A percentile compares a stretch with the other conserved stretches of the same genome.
These are phyloP conservation scores for Chlamydomonas schloesseri DNA, from an alignment of 139 green algal genomes.

Conservation along the genomic window DNA sequence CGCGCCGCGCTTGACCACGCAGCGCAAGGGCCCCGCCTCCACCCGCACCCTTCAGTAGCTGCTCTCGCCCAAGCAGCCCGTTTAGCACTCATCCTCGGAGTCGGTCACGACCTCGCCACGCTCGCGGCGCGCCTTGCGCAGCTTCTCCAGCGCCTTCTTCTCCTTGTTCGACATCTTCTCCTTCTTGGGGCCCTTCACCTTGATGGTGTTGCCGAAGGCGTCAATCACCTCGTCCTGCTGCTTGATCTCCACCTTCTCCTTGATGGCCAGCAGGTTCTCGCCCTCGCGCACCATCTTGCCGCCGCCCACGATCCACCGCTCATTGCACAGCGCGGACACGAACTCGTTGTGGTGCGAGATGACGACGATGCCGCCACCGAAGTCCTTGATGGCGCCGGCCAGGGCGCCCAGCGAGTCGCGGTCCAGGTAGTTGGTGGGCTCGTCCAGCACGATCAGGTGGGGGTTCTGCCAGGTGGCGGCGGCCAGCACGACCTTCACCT, in stretches of 20 bases:
- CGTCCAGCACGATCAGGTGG: constrained; percentile 92
- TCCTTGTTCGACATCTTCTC: constrained; percentile 91
- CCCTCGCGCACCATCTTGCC: constrained; percentile 72
- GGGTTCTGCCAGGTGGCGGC: constrained; percentile 89
- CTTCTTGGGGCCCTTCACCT: constrained; percentile 90
- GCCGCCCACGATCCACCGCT: constrained; percentile 89
- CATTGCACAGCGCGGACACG: constrained; percentile 76
- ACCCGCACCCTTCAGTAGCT: no score
- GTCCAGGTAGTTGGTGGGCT: constrained; percentile 92
- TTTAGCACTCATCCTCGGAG: constrained; percentile 69
- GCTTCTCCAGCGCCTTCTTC: constrained; percentile 83
- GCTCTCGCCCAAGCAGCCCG: no score
- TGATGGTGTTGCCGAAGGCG: constrained; percentile 90
- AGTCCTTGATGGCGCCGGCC: constrained; percentile 83
- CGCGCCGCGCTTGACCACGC: no score
- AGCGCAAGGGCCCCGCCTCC: no score
- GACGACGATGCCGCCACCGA: constrained; percentile 88
- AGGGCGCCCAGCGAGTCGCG: constrained; percentile 89
- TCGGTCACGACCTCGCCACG: constrained; percentile 86
- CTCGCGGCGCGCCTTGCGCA: constrained; percentile 70
- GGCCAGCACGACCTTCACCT: constrained; percentile 80
- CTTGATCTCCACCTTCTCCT: constrained; percentile 88
- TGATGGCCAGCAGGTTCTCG: constrained; percentile 41
- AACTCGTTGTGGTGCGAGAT: constrained; percentile 92
- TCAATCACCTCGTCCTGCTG: constrained; percentile 86